Percentiles rank a stretch among this genome's conserved stretches.
These are phyloP conservation scores for Phytophthora citricola DNA, from an alignment of 352 stramenopile genomes.

Conservation along the genomic window DNA sequence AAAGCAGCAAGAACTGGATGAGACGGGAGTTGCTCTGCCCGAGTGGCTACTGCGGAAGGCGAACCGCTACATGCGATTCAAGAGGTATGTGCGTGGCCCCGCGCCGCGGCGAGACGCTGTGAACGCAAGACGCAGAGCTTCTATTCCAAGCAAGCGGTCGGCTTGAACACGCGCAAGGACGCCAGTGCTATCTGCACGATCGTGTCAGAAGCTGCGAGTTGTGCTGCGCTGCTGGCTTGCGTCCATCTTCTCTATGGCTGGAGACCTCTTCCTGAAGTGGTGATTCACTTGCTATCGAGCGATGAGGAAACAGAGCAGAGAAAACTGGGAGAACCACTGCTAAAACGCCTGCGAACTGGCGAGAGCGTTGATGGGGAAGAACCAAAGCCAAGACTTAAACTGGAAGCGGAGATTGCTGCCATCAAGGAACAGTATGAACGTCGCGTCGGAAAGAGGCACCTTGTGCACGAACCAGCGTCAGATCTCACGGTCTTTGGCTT, in stretches of 20 bases:
- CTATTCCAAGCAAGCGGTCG: slow-evolving; percentile 68
- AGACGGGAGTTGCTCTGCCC: slow-evolving; percentile 44
- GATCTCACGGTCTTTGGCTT: slow-evolving; percentile 37
- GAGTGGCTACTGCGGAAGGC: slow-evolving; percentile 80
- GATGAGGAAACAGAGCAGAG: slow-evolving; percentile 19
- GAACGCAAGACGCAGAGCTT: slow-evolving; percentile 78
- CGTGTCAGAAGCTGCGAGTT: slow-evolving; percentile 79
- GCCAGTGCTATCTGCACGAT: slow-evolving; percentile 74
- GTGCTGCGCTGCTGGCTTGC: slow-evolving; percentile 79
- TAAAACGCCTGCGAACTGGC: slow-evolving; percentile 53
- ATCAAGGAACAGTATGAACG: slow-evolving; percentile 85
- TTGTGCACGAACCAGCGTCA: slow-evolving; percentile 45
- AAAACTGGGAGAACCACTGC: slow-evolving; percentile 44
- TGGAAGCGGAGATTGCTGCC: slow-evolving; percentile 77
- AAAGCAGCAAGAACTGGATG: slow-evolving; percentile 57
- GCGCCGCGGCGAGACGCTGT: slow-evolving; percentile 58
- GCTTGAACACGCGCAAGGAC: slow-evolving; percentile 64
- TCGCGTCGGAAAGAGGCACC: slow-evolving; percentile 61
- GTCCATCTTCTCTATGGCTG: slow-evolving; percentile 83
- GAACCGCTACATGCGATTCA: slow-evolving; percentile 85
- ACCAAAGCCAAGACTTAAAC: slow-evolving; percentile 36
- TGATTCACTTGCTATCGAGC: slow-evolving; percentile 67
- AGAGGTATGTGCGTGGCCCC: slow-evolving; percentile 79
- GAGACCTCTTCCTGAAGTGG: slow-evolving; percentile 67
- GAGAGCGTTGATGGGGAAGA: slow-evolving; percentile 31